These are phyloP conservation scores for Chrysopogon serrulatus DNA, from an alignment of 176 grass and related monocot species.

Conservation along the genomic window DNA sequence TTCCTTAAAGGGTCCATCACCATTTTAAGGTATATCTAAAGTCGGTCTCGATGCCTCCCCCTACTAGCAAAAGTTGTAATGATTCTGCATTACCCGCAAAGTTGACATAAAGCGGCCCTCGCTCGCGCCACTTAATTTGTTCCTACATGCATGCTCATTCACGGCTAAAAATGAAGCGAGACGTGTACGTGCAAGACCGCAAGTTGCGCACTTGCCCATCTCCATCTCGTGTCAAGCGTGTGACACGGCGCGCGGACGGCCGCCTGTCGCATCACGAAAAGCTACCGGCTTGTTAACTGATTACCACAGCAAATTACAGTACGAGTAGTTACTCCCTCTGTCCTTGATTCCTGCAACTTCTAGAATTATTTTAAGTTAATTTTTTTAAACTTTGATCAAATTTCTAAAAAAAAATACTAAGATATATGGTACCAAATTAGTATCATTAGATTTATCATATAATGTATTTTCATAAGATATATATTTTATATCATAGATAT, in stretches of 20 bases:
- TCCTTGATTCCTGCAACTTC: too few species aligned
- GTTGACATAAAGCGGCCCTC: constrained; percentile 27
- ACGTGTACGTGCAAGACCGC: not conserved
- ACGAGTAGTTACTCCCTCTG: too few species aligned
- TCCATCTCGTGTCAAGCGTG: constrained; percentile 2
- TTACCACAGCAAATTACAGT: not conserved
- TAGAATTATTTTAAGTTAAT: too few species aligned
- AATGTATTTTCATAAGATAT: too few species aligned
- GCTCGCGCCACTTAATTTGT: not conserved
- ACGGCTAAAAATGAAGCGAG: not conserved
- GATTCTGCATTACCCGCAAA: constrained; percentile 44
- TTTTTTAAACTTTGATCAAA: too few species aligned
- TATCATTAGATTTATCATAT: too few species aligned
- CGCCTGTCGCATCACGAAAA: not conserved
- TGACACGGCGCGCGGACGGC: not conserved
- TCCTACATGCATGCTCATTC: not conserved
- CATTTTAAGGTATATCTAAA: constrained; percentile 20
- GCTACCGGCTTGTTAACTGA: not conserved
- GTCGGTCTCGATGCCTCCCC: not conserved
- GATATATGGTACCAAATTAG: too few species aligned
- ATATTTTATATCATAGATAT: too few species aligned
- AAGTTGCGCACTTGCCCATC: not conserved
- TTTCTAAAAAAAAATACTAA: too few species aligned
- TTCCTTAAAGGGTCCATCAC: not conserved
- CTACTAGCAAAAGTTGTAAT: constrained; percentile 19